Base-by-base conservation (phyloP, 1,284 basidiomycete genomes). In the Entoloma clypeatum region DNA sequence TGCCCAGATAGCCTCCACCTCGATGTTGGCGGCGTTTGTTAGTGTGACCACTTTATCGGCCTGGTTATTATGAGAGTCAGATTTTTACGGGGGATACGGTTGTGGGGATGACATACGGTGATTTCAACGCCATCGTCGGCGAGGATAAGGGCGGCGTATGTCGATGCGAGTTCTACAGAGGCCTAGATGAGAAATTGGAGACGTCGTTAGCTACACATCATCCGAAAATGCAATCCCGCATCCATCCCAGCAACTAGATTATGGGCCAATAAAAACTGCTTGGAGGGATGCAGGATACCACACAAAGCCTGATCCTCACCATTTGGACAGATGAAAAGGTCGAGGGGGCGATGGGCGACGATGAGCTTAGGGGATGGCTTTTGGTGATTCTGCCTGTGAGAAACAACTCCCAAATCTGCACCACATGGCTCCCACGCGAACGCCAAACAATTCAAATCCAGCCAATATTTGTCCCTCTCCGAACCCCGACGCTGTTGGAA, bases 1-100 rank as follows among this genome's bases (percentile, higher is more conserved):
- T 48, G 94, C 93, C 95, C 95, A 99, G 77, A 99, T 99, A 51
- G 92, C 80, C 74, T 99, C 96, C 49, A 97, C 64, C 39, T 97
- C 92, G 49, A 91, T 76, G 50, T 73, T 72, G 45, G 95, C 95
- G 42, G 92, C 93, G 44, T 64, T 65, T 57, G 88, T 91, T 61
- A 98, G 68, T 43, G 91, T 74, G 57, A 77, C 53, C 65, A 98
- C 90, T 77, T 96, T 97, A 64, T 97, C 94, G 51, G 91, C 69
- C 92, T 96, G 39, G 19, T 31, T 2, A 27, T 13, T 13, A 17
- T 19, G 14, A 22, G 8, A 3, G 36, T 48, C 16, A 50, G 32
- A 47, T 29, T 31, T 13, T 39, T 6, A 38, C 7, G 17, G 31
- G 30, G 22, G 5, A 27, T 19, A 3, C 6, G 18, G 19, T 3